These are phyloP conservation scores for Phytophthora lateralis DNA, from an alignment of 352 stramenopile genomes.

Conservation along the genomic window DNA sequence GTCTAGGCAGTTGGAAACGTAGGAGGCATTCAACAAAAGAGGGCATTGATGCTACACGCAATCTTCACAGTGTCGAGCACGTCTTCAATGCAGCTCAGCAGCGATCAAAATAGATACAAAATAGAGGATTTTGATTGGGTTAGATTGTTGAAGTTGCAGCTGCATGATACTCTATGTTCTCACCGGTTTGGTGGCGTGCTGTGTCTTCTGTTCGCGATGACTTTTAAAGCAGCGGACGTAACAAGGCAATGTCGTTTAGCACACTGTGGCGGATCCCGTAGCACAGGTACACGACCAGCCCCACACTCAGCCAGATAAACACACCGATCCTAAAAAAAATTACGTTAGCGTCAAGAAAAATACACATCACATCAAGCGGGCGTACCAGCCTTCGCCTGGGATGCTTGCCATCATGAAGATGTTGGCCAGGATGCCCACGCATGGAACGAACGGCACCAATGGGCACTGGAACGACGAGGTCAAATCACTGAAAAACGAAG, in stretches of 20 bases:
- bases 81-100: not conserved
- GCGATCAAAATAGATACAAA: constrained; percentile 26
- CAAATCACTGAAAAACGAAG: constrained; percentile 12
- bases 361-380: not conserved
- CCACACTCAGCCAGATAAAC: constrained; percentile 66
- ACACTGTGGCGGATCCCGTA: constrained; percentile 83
- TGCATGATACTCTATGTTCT: constrained; percentile 17
- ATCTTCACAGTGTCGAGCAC: not conserved
- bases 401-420: constrained; percentile 74
- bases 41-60: constrained; percentile 1
- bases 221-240: constrained; percentile 38
- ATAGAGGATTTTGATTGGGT: constrained; percentile 18
- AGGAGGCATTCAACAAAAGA: constrained; percentile 25
- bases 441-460: constrained; percentile 61
- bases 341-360: constrained; percentile 11
- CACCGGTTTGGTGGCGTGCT: not conserved
- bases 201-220: not conserved
- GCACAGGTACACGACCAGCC: constrained; percentile 70
- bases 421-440: constrained; percentile 66
- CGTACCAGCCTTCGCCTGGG: constrained; percentile 59
- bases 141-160: constrained; percentile 20
- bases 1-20: constrained; percentile 23
- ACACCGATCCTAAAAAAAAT: constrained; percentile 62
- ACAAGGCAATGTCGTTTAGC: constrained; percentile 35
- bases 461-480: constrained; percentile 65